These are phyloP conservation scores for Cryptococcus jaspeensis DNA, from an alignment of 1,284 basidiomycete species.

Conservation along the genomic window DNA sequence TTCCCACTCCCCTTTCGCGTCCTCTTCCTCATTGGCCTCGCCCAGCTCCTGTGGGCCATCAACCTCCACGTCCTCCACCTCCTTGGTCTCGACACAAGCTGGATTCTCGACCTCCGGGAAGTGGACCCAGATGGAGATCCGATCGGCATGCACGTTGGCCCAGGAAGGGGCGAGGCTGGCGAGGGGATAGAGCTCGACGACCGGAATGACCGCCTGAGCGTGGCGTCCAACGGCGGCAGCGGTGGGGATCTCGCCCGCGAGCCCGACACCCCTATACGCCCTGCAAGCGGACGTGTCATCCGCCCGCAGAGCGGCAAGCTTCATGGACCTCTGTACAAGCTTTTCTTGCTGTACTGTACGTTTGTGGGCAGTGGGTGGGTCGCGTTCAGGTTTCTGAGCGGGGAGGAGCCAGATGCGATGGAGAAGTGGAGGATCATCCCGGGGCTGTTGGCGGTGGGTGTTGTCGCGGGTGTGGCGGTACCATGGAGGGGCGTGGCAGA, in stretches of 20 bases:
- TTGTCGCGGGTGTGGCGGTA: conserved; percentile 61
- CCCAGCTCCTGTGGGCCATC: conserved; percentile 75
- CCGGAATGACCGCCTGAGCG: background rate
- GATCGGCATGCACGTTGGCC: background rate
- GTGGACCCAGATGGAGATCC: conserved; percentile 5
- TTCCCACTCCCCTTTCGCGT: conserved; percentile 83
- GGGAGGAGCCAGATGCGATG: conserved; percentile 59
- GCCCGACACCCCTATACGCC: conserved; percentile 37
- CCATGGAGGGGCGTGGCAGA: conserved; percentile 68
- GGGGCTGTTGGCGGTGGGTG: conserved; percentile 62
- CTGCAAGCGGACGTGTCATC: conserved; percentile 24
- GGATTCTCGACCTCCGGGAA: conserved; percentile 57
- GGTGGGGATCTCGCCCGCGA: background rate
- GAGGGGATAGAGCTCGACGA: background rate
- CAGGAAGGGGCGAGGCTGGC: background rate
- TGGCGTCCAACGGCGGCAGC: conserved; percentile 6
- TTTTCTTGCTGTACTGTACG: conserved; percentile 61
- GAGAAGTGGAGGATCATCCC: conserved; percentile 75
- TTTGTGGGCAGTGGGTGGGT: conserved; percentile 67
- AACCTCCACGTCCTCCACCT: conserved; percentile 78
- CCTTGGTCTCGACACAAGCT: conserved; percentile 70
- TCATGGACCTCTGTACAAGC: conserved; percentile 66
- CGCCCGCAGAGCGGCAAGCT: conserved; percentile 38
- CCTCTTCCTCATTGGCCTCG: conserved; percentile 66
- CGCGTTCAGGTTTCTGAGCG: conserved; percentile 63